Evolutionary conservation across 371 early-diverging fungal species (phyloP), one percentile per base, ranked within the genome.

Genomic region (Batkoa obscura): DNA sequence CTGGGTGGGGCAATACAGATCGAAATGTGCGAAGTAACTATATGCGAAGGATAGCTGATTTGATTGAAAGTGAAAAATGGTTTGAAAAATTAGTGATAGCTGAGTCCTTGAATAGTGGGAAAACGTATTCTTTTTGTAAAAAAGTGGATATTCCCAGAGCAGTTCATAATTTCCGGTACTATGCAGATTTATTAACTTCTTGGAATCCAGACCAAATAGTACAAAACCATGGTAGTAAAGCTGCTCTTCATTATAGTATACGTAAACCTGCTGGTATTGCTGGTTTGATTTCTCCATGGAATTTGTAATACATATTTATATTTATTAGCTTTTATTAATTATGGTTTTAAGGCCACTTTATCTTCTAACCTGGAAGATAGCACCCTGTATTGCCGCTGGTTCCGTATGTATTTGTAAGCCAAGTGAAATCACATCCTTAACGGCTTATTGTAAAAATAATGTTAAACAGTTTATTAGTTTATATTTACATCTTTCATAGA

Each of bases 361-460:
- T 58, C 66, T 84, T 43, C 63, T 85, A 35, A 80, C 82, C 4
- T 81, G 83, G 80, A 86, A 86, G 66, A 75, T 86, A 48, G 87
- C 86, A 3, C 84, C 86, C 0, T 74, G 76, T 58, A 66, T 85
- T 43, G 85, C 81, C 38, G 60, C 60, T 37, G 60, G 58, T 13
- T 57, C 43, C 41, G 58, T 53, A 3, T 58, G 60, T 42, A 77
- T 86, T 3, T 72, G 79, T 60, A 86, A 86, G 65, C 87, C 87
- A 0, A 72, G 73, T 47, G 86, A 86, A 64, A 69, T 86, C 58
- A 85, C 84, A 10, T 72, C 74, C 55, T 59, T 78, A 33, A 84
- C 87, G 0, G 74, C 81, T 2, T 76, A 61, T 56, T 56, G 64
- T 64, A 57, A 61, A 55, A 32, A 2, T n/a, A 8, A 10, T 12